Base-by-base conservation (phyloP, 768 basidiomycete genomes). In the Tulasnella sp. region DNA sequence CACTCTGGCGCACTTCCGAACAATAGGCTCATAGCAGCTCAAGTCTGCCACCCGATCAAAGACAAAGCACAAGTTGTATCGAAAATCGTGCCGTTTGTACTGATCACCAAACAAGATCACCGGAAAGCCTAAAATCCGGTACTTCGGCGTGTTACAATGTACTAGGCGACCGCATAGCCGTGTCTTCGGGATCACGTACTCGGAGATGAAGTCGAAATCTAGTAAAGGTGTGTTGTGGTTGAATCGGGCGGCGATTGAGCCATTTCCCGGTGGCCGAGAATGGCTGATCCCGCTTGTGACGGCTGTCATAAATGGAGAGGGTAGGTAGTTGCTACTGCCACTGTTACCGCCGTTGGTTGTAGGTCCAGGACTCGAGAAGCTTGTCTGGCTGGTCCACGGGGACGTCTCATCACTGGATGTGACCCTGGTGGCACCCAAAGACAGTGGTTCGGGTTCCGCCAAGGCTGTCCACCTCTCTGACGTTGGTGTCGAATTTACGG, bases 1-100 rank as follows among this genome's bases (percentile, higher is more conserved):
- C 32, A 97, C 92, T 27, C 94, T 83, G 65, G 86, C 91, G 44
- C 92, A 84, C 76, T 99, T 99, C 52, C 95, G 81, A 8, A 97
- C 91, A 51, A 99, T 82, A 3, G 93, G 90, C 64, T 98, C 95
- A 73, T 94, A 98, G 65, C 92, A 94, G 67, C 90, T 92, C 56
- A 97, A 74, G 70, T 96, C 93, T 10, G 91, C 91, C 24, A 80
- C 80, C 47, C 88, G 82, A 24, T 62, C 60, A 70, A 99, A 99
- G 2, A 97, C 95, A 70, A 97, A 96, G 71, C 94, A 97, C 26
- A 97, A 73, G 69, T 98, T 98, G 73, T 88, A 97, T 64, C 86
- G 79, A 71, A 96, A 94, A 70, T 86, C 90, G 67, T 93, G 87
- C 26, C 95, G 79, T 58, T 81, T 76, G 68, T 97, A 96, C 50